A percentile compares a stretch with the other conserved stretches of the same genome.
These are phyloP conservation scores for Sporothrix dimorphospora DNA, from an alignment of 2,329 filamentous ascomycete genomes.

Conservation along the genomic window DNA sequence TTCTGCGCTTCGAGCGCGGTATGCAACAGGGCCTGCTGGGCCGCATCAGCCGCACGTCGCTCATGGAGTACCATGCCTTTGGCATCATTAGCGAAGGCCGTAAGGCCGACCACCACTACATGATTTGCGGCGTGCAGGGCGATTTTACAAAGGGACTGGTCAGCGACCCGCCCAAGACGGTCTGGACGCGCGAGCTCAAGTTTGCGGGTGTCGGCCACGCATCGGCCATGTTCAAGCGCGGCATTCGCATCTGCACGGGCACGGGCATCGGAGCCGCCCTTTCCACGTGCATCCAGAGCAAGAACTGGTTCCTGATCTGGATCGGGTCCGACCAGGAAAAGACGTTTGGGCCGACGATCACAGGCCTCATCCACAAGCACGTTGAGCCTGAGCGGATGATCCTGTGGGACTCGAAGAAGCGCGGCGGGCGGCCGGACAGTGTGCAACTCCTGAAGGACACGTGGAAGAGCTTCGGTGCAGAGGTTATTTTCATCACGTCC, in stretches of 20 bases:
- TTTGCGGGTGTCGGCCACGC: slow-evolving; percentile 49
- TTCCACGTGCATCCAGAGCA: slow-evolving; percentile 48
- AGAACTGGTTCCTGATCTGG: slow-evolving; percentile 49
- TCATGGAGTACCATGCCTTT: slow-evolving; percentile 50
- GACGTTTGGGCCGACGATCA: slow-evolving; percentile 47
- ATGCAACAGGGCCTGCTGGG: slow-evolving; percentile 49
- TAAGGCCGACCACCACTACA: slow-evolving; percentile 44
- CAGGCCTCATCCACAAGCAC: slow-evolving; percentile 44
- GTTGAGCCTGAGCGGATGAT: slow-evolving; percentile 49
- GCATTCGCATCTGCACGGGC: slow-evolving; percentile 48
- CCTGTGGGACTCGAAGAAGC: slow-evolving; percentile 48
- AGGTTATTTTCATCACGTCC: slow-evolving; percentile 50
- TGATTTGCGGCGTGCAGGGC: slow-evolving; percentile 49
- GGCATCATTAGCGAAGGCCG: slow-evolving; percentile 48
- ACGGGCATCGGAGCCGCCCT: slow-evolving; percentile 48
- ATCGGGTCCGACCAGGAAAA: slow-evolving; percentile 48
- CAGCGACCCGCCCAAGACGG: slow-evolving; percentile 44
- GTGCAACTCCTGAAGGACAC: slow-evolving; percentile 46
- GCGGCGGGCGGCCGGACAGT: slow-evolving; percentile 46
- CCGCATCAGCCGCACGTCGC: slow-evolving; percentile 46
- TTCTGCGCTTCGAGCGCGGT: slow-evolving; percentile 46
- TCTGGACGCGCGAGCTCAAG: slow-evolving; percentile 48
- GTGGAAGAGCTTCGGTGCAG: slow-evolving; percentile 45
- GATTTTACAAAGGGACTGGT: slow-evolving; percentile 47
- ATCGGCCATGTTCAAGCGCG: slow-evolving; percentile 48